Evolutionary conservation across 2,329 filamentous ascomycete species (phyloP).

Genomic region (Colletotrichum sp.): DNA sequence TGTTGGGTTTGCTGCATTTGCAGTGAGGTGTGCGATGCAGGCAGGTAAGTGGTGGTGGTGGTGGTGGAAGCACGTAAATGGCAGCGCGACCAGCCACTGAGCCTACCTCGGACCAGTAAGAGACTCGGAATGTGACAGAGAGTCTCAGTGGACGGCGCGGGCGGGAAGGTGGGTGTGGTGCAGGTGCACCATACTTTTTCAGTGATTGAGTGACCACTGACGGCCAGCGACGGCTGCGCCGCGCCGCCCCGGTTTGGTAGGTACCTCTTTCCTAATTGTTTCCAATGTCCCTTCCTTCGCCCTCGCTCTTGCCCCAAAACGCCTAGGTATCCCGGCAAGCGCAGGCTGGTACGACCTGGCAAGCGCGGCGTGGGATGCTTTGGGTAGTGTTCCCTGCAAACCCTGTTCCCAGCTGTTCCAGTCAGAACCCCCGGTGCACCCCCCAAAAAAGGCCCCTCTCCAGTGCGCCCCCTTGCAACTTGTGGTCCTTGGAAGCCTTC

Average conservation of each 20-base stretch:
- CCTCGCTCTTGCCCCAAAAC: not conserved
- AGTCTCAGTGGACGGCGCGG: not conserved
- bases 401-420: constrained; percentile 19
- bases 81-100: not conserved
- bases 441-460: not conserved
- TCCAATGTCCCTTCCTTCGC: not conserved
- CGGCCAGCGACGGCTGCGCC: not conserved
- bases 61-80: not conserved
- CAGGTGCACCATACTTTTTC: not conserved
- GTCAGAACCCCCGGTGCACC: not conserved
- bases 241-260: not conserved
- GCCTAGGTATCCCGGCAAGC: not conserved
- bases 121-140: not conserved
- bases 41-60: not conserved
- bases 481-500: constrained; percentile 11
- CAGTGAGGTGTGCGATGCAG: not conserved
- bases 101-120: not conserved
- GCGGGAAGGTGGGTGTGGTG: not conserved
- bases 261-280: not conserved
- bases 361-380: not conserved
- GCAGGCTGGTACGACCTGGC: not conserved
- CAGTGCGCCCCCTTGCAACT: not conserved
- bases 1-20: not conserved
- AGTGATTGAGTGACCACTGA: not conserved
- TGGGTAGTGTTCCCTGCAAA: constrained; percentile 13